A percentile compares a stretch with the other conserved stretches of the same genome.
Conservation (phyloP, 805 yeast genomes). For the Lachancea kluyveri region DNA sequence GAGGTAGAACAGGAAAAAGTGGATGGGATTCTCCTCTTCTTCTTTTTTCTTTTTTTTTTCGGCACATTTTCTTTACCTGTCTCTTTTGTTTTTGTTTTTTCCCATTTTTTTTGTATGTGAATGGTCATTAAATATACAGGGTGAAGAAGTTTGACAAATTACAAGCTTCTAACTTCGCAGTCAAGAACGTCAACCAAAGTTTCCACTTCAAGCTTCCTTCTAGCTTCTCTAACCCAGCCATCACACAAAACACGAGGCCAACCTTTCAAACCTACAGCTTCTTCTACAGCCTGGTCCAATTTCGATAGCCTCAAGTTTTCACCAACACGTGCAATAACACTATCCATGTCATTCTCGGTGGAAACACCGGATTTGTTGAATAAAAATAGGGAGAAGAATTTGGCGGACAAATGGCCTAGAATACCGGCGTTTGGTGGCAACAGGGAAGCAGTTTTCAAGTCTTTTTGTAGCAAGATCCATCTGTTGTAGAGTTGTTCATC, state of each 20-base stretch:
- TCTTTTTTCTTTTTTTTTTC: too few relatives aligned
- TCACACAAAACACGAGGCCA: conserved; percentile 87
- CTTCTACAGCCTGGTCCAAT: conserved; percentile 86
- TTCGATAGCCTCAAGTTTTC: conserved; percentile 67
- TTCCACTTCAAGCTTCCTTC: conserved; percentile 85
- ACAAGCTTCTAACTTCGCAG: conserved; percentile 50
- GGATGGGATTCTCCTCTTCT: too few relatives aligned
- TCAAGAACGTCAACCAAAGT: conserved; percentile 67
- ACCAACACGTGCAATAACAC: conserved; percentile 81
- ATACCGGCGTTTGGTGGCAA: conserved; percentile 95
- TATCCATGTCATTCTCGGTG: conserved; percentile 77
- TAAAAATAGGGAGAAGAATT: conserved; percentile 66
- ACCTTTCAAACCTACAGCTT: conserved; percentile 82
- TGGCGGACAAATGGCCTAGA: conserved; percentile 82
- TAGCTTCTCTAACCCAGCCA: conserved; percentile 87
- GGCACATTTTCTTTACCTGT: too few relatives aligned
- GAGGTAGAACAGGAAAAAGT: too few relatives aligned
- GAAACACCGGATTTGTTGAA: conserved; percentile 77
- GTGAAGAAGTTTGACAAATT: too few relatives aligned
- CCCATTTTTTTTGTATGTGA: too few relatives aligned
- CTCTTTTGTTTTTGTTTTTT: too few relatives aligned
- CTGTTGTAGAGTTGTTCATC: conserved; percentile 72
- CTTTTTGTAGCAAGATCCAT: conserved; percentile 76
- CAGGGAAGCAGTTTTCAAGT: conserved; percentile 80
- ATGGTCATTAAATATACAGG: too few relatives aligned